Evolutionary conservation across 179 eudicot genomes (phyloP).

Genomic region (Silene noctiflora): DNA sequence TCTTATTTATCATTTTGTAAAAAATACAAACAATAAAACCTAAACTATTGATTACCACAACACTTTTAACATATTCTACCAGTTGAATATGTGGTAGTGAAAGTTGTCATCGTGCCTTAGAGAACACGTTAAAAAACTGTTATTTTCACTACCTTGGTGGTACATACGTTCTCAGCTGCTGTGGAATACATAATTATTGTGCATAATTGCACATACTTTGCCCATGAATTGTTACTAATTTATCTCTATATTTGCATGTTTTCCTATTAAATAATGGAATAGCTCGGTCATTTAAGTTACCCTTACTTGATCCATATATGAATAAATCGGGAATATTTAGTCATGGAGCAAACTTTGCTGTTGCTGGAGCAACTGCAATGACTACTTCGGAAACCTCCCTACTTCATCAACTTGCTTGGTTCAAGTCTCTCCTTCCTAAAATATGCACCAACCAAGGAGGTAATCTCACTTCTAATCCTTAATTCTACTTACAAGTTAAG

Average conservation of each 20-base stretch:
- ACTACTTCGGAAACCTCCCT: not conserved
- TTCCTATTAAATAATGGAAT: not conserved
- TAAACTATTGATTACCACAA: too few species aligned
- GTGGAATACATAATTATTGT: too few species aligned
- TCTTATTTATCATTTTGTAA: too few species aligned
- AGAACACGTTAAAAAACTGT: too few species aligned
- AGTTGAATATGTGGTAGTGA: too few species aligned
- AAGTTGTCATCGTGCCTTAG: too few species aligned
- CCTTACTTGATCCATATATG: constrained; percentile 8
- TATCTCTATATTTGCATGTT: not conserved
- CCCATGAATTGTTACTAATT: not conserved
- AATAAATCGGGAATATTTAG: constrained; percentile 13
- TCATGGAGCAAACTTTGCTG: constrained; percentile 26
- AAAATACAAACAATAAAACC: too few species aligned
- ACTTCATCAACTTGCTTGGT: constrained; percentile 19
- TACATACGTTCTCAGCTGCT: too few species aligned
- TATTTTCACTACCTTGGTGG: too few species aligned
- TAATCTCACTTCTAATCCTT: not conserved
- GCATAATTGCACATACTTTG: too few species aligned
- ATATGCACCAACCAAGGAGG: constrained; percentile 10
- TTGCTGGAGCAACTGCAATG: constrained; percentile 26
- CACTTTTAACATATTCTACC: too few species aligned
- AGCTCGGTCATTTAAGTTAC: constrained; percentile 14
- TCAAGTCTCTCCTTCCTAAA: constrained; percentile 16
- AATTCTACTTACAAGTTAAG: too few species aligned